Evolutionary conservation across 73 alveolate genomes (phyloP).

Genomic region (Uronychia binucleata): DNA sequence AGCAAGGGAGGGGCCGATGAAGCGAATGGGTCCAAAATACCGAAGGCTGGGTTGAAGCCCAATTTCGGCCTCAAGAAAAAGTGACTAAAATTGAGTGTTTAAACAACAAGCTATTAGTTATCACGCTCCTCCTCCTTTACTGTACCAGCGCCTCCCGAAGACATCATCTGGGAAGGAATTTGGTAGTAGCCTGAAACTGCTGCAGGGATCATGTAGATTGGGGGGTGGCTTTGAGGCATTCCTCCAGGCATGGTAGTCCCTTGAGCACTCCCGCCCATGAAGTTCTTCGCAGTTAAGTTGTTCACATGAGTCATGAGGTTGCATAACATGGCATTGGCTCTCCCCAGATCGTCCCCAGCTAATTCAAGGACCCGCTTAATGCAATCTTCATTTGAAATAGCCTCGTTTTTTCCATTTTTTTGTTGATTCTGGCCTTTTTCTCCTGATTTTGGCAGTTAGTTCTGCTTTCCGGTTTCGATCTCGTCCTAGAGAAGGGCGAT

Average conservation of each 20-base stretch:
- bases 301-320: background rate
- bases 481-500: background rate
- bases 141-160: background rate
- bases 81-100: background rate
- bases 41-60: too few relatives aligned
- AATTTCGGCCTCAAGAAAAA: background rate
- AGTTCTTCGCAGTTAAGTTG: background rate
- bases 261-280: background rate
- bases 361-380: too few relatives aligned
- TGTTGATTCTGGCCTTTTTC: background rate
- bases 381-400: background rate
- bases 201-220: background rate
- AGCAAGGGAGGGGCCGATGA: background rate
- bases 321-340: background rate
- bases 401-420: background rate
- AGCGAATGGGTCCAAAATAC: background rate
- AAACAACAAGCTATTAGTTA: background rate
- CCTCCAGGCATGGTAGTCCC: background rate
- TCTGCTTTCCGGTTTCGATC: too few relatives aligned
- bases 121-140: background rate
- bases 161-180: background rate
- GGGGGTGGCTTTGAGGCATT: background rate
- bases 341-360: background rate
- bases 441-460: background rate
- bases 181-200: background rate